Evolutionary conservation across 2,329 filamentous ascomycete genomes (phyloP), one percentile per base, ranked within the genome.

Genomic region (Neofusicoccum sp.): DNA sequence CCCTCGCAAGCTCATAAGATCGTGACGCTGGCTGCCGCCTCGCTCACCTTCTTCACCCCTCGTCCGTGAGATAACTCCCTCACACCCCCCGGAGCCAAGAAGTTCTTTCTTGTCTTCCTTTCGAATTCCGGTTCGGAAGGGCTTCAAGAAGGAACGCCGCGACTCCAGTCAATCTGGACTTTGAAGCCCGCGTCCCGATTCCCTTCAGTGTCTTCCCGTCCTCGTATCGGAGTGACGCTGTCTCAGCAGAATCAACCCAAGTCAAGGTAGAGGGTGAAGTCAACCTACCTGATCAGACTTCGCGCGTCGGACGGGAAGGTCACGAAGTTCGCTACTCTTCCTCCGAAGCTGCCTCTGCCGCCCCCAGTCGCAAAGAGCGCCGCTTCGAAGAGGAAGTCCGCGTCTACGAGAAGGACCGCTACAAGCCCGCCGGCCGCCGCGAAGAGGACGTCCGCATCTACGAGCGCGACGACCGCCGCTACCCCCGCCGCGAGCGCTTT

Each of bases 201-300:
- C 93, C 93, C 83, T 96, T 97, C 88, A 97, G 92, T 90, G 90
- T 97, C 89, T 97, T 98, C 88, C 93, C 93, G 84, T 96, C 92
- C 81, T 91, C 92, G 82, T 98, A 97, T 86, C 87, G 89, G 81
- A 88, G 84, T 84, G 85, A 86, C 82, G 82, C 83, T 81, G 45
- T 81, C 74, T 80, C 72, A 66, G 81, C 77, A 75, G 80, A 84
- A 76, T 80, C 83, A 78, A 87, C 86, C 79, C 80, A 85, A 71
- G 87, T 87, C 75, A 87, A 92, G 87, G 88, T 93, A 87, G 91
- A 96, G 87, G 86, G 90, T 83, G 88, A 93, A 82, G 86, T 91
- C 83, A 88, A 88, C 75, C 84, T 91, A 80, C 82, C 86, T 81
- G 82, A 83, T 82, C 82, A 78, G 72, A 75, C 86, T 81, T 84